Evolutionary conservation across 2,329 filamentous ascomycete genomes (phyloP), one percentile per base, ranked within the genome.

Genomic region (Dryadomyces quercivorus): DNA sequence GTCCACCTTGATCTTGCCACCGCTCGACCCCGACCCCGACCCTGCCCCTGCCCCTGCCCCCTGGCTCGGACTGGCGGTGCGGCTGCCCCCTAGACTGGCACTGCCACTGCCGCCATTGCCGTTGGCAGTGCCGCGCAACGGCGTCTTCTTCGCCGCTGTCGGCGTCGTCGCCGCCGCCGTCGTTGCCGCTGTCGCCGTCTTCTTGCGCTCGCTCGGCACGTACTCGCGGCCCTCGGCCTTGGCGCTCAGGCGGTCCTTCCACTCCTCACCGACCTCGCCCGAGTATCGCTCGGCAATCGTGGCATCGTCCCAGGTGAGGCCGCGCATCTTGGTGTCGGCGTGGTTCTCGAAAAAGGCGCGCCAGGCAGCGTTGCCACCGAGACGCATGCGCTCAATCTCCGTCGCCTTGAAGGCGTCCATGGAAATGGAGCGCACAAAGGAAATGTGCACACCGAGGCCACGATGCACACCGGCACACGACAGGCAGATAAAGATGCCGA

Each of bases 401-500:
- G 80, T 80, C 60, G 83, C 81, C 70, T 98, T 98, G 76, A 98
- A 97, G 55, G 90, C 90, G 73, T 98, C 93, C 93, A 98, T 98
- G 58, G 89, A 95, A 65, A 97, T 93, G 64, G 87, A 93, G 57
- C 93, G 86, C 60, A 98, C 91, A 72, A 98, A 98, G 67, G 90
- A 95, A 69, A 98, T 95, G 75, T 98, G 93, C 40, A 98, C 93
- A 58, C 93, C 93, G 34, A 98, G 82, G 3, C 90, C 90, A 59
- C 93, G 86, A 72, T 98, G 93, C 53, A 93, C 88, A 62, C 93
- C 93, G 38, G 91, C 92, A 75, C 93, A 98, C 59, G 86, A 88
- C 52, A 98, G 83, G 72, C 93, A 98, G 77, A 98, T 96, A 75
- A 98, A 98, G 69, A 95, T 88, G 66, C 92, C 92, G 67, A 98